Evolutionary conservation across 176 grass and related monocot species (phyloP), one percentile per base, ranked within the genome.

Genomic region (Aegilops umbellulata): DNA sequence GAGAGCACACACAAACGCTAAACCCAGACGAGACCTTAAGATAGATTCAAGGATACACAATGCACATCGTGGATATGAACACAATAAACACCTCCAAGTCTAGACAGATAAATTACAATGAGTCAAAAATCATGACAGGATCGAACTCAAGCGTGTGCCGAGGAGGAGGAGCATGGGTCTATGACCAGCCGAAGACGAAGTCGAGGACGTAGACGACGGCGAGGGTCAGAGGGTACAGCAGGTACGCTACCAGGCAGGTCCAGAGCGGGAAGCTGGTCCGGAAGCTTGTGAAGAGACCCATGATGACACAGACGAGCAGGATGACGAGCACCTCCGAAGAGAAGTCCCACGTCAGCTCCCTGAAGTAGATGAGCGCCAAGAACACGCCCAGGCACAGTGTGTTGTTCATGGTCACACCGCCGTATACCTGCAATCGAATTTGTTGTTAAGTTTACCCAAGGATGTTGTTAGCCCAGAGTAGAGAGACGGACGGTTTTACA

Each of bases 331-430:
- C 97, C 85, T 98, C 97, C 6, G 97, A 89, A 0, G 97, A 92
- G 88, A 98, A 98, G 60, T 98, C 94, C 97, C 97, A 98, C 0
- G 92, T 96, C 65, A 98, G 76, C 65, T 90, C 80, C 78, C 97
- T 82, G 77, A 87, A 25, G 73, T 92, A 98, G 68, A 98, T 95
- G 49, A 98, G 81, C 41, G 97, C 78, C 78, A 98, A 88, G 82
- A 98, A 98, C 61, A 98, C 90, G 5, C 90, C 93, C 80, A 98
- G 60, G 38, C 97, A 99, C 41, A 99, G 82, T 9, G 94, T 96
- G 90, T 99, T 99, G 83, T 99, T 99, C 97, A 96, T 99, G 15
- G 97, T 96, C 58, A 92, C 97, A 51, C 90, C 94, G 24, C 97
- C 97, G 69, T 99, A 99, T 69, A 99, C 87, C 97, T 99, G 88